phyloP scores from a whole-genome alignment of 2,329 filamentous ascomycete genomes.

The Aspergillus hiratsukae region DNA sequence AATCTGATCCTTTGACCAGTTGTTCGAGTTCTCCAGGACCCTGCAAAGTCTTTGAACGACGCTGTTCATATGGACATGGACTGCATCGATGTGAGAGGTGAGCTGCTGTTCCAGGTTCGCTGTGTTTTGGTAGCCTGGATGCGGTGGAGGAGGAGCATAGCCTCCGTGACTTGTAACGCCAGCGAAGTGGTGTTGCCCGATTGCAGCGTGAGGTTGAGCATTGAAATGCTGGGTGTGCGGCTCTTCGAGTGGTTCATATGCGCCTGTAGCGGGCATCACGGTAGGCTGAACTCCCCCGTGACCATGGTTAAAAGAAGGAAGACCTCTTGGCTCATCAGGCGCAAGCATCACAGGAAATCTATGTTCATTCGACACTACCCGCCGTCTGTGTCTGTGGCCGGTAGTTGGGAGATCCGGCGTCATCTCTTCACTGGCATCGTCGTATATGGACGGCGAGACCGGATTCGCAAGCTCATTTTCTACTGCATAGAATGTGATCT shows the following conservation, averaged over 20 bases:
- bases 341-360: neutral
- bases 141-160: slow-evolving; percentile 22
- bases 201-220: neutral
- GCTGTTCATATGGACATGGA: slow-evolving; percentile 19
- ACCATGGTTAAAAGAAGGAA: neutral
- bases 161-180: slow-evolving; percentile 18
- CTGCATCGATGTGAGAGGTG: slow-evolving; percentile 10
- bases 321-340: neutral
- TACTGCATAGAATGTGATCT: neutral
- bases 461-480: neutral
- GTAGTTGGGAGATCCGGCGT: neutral
- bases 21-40: slow-evolving; percentile 15
- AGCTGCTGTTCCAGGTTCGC: slow-evolving; percentile 20
- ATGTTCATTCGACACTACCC: neutral
- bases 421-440: neutral
- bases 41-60: slow-evolving; percentile 10
- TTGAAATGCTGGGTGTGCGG: neutral
- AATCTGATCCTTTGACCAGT: slow-evolving; percentile 20
- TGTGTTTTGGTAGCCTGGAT: slow-evolving; percentile 19
- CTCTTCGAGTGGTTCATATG: neutral
- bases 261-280: neutral
- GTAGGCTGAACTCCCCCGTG: neutral
- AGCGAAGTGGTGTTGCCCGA: slow-evolving; percentile 4
- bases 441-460: neutral
- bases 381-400: neutral